Evolutionary conservation across 345 rosid genomes (phyloP), one percentile per base, ranked within the genome.

Genomic region (Eucalyptus viminalis): DNA sequence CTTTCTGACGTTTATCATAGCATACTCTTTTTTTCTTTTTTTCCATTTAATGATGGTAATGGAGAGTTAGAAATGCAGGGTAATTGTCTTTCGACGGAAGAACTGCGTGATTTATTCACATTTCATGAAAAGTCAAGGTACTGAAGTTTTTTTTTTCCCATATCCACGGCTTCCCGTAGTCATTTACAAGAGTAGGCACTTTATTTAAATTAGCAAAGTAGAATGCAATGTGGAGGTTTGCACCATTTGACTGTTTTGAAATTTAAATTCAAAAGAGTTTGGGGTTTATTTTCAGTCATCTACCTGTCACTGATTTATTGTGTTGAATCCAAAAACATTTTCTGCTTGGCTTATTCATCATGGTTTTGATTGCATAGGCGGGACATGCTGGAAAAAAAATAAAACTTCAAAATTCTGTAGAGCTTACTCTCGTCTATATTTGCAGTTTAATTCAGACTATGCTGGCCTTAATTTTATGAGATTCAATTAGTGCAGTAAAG

Each of bases 21-120:
- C 14, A 13, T 76, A 19, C 87, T 86, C 88, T 87, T 17, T 17
- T 50, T 16, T 50, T 14, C 5, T 4, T 40, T 17, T n/a, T n/a
- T 80, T 80, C 86, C 8, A 15, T 37, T 34, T 50, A 60, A 44
- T 51, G 27, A 87, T 86, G 22, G 51, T 76, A 76, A 76, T 40
- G 47, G 47, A 76, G 85, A 76, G 83, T 76, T 22, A 6, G 29
- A 76, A 76, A 76, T 76, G 85, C 95, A 98, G 99, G 97, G 97
- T 14, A 98, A 95, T 89, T 91, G 91, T 88, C 96, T 98, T 92
- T 98, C 99, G 5, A 92, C 92, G 3, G 99, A 97, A 93, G 99
- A 97, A 92, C 90, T 97, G 89, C 93, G 99, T 51, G 99, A 97
- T 91, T 93, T 98, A 54, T 98, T 98, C 94, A 94, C 97, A 27